Evolutionary conservation across 116 monocot species (phyloP).

Genomic region (Phalaenopsis hybrid): DNA sequence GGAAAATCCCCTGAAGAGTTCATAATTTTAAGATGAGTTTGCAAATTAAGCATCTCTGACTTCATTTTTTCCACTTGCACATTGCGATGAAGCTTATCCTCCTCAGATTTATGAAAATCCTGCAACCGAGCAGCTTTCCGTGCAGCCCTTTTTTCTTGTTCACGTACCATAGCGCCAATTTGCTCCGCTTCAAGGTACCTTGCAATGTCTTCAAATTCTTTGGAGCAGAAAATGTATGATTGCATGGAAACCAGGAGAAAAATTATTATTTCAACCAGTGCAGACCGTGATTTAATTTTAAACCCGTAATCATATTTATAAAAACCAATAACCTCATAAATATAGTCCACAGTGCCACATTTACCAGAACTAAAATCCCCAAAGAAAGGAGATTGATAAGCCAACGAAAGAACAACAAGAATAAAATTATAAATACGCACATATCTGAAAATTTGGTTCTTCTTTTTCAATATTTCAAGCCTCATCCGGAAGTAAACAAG

Average conservation of each 20-base stretch:
- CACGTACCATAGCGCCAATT: slow-evolving; percentile 83
- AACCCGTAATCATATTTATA: slow-evolving; percentile 99
- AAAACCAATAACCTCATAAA: slow-evolving; percentile 93
- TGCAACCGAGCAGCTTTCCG: slow-evolving; percentile 87
- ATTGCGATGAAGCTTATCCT: slow-evolving; percentile 65
- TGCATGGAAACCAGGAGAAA: slow-evolving; percentile 86
- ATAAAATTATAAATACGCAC: slow-evolving; percentile 91
- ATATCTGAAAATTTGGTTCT: slow-evolving; percentile 83
- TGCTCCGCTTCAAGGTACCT: slow-evolving; percentile 94
- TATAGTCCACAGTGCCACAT: slow-evolving; percentile 45
- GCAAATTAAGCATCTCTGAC: slow-evolving; percentile 92
- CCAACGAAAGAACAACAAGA: slow-evolving; percentile 89
- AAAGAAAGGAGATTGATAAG: slow-evolving; percentile 91
- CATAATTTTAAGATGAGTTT: slow-evolving; percentile 64
- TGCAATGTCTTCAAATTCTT: slow-evolving; percentile 84
- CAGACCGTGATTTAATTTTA: slow-evolving; percentile 83
- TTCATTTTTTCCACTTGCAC: slow-evolving; percentile 98
- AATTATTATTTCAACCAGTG: slow-evolving; percentile 92
- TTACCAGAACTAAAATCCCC: slow-evolving; percentile 67
- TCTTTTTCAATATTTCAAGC: slow-evolving; percentile 86
- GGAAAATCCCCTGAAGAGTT: slow-evolving; percentile 30
- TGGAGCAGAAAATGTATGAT: slow-evolving; percentile 83
- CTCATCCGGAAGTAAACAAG: slow-evolving; percentile 90
- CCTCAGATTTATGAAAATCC: slow-evolving; percentile 78
- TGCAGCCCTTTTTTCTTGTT: slow-evolving; percentile 91